Base-by-base conservation (phyloP, 1,284 basidiomycete species). In the Irpex rosettiformis region DNA sequence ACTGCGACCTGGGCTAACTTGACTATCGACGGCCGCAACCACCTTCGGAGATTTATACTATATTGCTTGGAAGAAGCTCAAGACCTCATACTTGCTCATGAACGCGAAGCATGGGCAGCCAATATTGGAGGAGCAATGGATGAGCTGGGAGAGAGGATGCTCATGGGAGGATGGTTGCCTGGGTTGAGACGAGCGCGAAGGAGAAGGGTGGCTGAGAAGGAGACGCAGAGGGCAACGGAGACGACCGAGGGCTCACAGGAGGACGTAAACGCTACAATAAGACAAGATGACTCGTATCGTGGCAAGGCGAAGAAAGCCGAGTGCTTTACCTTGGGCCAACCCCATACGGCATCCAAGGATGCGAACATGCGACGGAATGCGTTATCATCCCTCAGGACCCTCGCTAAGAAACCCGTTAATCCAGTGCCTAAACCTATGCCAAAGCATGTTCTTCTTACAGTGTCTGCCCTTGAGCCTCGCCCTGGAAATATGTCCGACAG, bases 361-460 rank as follows among this genome's bases (percentile, higher is more conserved):
- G 25, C 55, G 33, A 43, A 43, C 11, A 52, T 49, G 16, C 52
- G 24, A 13, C 57, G 55, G 7, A 47, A 54, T 5, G 22, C 59
- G 4, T 60, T 74, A 2, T 63, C 66, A 13, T 66, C 73, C 54
- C 66, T 81, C 5, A 72, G 72, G 16, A 63, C 63, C 1, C 59
- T 76, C 2, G 65, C 69, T n/a, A 60, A 69, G 13, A 65, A 67
- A 51, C 66, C 67, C 13, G 29, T 58, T 7, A n/a, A 61, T 1
- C 64, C 73, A 1, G 66, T 70, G 2, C 68, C 72, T 11, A 69
- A 70, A 28, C 70, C 72, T 3, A 62, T 69, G 8, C 66, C 73
- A 5, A 77, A 74, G 53, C 82, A 84, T 62, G 66, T 86, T 0
- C 65, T 85, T 10, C 71, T 87, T 3, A 82, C 79, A 49, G 71